phyloP scores from a whole-genome alignment of 768 basidiomycete genomes.

The Russula brevipes region DNA sequence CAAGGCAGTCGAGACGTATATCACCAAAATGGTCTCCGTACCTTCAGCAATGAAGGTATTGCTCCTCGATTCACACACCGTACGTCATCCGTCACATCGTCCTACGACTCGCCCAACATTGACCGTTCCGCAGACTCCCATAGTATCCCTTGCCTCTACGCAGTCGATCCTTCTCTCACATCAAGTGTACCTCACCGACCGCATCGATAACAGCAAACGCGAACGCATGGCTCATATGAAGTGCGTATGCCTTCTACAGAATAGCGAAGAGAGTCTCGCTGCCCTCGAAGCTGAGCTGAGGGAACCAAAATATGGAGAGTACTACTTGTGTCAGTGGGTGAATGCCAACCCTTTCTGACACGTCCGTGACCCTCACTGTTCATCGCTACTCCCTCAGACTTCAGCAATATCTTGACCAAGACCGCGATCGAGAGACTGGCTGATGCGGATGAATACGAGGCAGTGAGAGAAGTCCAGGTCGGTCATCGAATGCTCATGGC shows the following conservation, averaged over 20 bases:
- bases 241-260: conserved; percentile 90
- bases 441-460: conserved; percentile 91
- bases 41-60: conserved; percentile 93
- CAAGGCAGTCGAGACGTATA: conserved; percentile 92
- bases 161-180: conserved; percentile 91
- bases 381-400: conserved; percentile 51
- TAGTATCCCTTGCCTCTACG: conserved; percentile 90
- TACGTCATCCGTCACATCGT: conserved; percentile 45
- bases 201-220: conserved; percentile 89
- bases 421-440: conserved; percentile 87
- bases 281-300: conserved; percentile 78
- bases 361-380: conserved; percentile 7
- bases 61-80: conserved; percentile 90
- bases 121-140: conserved; percentile 65
- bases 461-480: conserved; percentile 95
- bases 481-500: conserved; percentile 24
- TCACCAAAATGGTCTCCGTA: conserved; percentile 80
- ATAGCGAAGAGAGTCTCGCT: conserved; percentile 74
- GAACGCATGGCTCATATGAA: conserved; percentile 96
- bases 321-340: conserved; percentile 98
- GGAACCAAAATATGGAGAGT: conserved; percentile 94
- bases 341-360: conserved; percentile 35
- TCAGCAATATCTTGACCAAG: conserved; percentile 91
- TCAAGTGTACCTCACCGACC: conserved; percentile 96
- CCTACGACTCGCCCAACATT: background rate